Percentiles rank a stretch among this genome's conserved stretches.
Conservation (phyloP, 768 basidiomycete species). For the Calocybe indica region DNA sequence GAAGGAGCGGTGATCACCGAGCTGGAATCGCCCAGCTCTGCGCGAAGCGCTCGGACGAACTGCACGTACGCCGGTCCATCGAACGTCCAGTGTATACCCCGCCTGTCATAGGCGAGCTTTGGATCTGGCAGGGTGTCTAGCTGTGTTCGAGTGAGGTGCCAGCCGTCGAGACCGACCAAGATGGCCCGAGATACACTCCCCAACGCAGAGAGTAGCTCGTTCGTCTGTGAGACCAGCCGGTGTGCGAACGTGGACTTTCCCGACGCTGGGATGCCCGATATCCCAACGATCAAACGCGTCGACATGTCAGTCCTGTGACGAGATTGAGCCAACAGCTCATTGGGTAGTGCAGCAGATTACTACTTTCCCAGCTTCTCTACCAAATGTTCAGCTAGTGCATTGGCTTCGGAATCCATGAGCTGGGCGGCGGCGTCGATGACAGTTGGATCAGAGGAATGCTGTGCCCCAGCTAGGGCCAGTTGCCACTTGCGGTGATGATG, state of each 20-base stretch:
- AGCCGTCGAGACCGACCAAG: conserved; percentile 83
- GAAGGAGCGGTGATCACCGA: conserved; percentile 61
- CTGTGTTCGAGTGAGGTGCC: conserved; percentile 80
- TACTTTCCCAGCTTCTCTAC: conserved; percentile 33
- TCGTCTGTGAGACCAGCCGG: conserved; percentile 48
- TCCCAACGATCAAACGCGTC: conserved; percentile 60
- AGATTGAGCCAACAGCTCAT: conserved; percentile 7
- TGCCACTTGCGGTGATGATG: background rate
- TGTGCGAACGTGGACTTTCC: conserved; percentile 79
- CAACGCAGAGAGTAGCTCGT: conserved; percentile 27
- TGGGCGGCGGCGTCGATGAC: background rate
- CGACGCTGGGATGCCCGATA: conserved; percentile 77
- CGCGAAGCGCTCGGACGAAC: conserved; percentile 56
- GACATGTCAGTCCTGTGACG: conserved; percentile 24
- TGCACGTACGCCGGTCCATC: conserved; percentile 64
- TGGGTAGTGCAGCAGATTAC: background rate
- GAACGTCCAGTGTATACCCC: conserved; percentile 92
- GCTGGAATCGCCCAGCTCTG: conserved; percentile 18
- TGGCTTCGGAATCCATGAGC: conserved; percentile 34
- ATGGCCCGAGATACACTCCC: conserved; percentile 34
- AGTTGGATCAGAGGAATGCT: background rate
- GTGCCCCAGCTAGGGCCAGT: background rate
- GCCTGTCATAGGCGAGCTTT: conserved; percentile 66
- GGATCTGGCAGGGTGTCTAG: conserved; percentile 77
- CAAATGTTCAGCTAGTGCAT: conserved; percentile 31